Base-by-base conservation (phyloP, 2,329 filamentous ascomycete genomes). In the Claviceps monticola region DNA sequence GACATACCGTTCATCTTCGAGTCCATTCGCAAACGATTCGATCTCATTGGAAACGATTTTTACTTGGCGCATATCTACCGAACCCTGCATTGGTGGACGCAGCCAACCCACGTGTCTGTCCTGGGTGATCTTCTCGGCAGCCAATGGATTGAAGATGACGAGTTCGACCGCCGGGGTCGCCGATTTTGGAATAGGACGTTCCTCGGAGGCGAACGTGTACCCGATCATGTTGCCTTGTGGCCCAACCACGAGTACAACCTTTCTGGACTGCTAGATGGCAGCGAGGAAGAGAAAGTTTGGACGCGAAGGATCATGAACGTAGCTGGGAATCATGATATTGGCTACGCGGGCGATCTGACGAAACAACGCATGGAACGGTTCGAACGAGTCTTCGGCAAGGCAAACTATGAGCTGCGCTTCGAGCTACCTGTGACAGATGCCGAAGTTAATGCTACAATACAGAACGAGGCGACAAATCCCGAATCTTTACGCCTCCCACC, bases 41-140 rank as follows among this genome's bases (percentile, higher is more conserved):
- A 98, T 66, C 78, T 96, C 2, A 79, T 89, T 61, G 93, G 93
- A 4, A 98, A 98, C 67, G 93, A 98, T 68, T 87, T 82, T 62
- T 98, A 97, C 67, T 78, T 98, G 36, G 88, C 86, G 19, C 93
- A 98, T 66, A 89, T 96, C 53, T 96, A 94, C 68, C 79, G 88
- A 16, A 86, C 82, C 0, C 68, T 95, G 48, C 76, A 79, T 58
- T 95, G 89, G 88, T 94, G 86, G 84, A 79, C 85, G 0, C 71
- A 74, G 16, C 93, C 93, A 8, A 94, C 88, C 0, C 93, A 98
- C 65, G 80, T 93, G 19, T 82, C 86, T 0, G 89, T 97, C 0
- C 74, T 98, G 4, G 93, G 93, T 3, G 93, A 98, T 64, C 72
- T 98, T 53, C 72, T 98, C 9, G 93, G 93, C 9, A 95, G 89